Conservation (phyloP, 2,329 filamentous ascomycete species). For the Falciphora oryzae region DNA sequence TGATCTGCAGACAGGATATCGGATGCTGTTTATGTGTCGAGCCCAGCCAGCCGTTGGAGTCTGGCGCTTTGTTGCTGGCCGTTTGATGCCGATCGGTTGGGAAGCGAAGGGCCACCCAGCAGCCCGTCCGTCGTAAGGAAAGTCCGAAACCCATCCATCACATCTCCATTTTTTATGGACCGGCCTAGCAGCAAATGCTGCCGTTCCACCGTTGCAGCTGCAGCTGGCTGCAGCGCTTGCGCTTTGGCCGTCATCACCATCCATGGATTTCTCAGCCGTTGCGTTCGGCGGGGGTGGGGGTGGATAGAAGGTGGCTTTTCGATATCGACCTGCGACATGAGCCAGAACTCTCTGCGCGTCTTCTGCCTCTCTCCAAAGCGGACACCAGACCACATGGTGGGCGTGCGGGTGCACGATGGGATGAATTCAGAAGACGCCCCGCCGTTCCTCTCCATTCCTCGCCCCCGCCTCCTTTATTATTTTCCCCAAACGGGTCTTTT, state of each 20-base stretch:
- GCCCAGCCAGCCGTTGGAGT: too few relatives aligned
- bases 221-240: too few relatives aligned
- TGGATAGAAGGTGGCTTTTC: not conserved
- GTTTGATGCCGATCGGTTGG: too few relatives aligned
- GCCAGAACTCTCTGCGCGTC: too few relatives aligned
- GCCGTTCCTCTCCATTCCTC: not conserved
- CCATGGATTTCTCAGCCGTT: not conserved
- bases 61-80: too few relatives aligned
- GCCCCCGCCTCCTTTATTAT: not conserved
- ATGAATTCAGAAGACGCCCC: not conserved
- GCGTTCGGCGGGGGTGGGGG: not conserved
- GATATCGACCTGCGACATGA: not conserved
- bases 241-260: not conserved
- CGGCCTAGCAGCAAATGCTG: too few relatives aligned
- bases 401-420: too few relatives aligned
- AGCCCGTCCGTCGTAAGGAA: not conserved
- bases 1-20: too few relatives aligned
- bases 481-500: not conserved
- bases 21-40: too few relatives aligned
- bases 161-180: not conserved
- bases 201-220: not conserved
- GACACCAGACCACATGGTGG: too few relatives aligned
- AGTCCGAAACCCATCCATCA: not conserved
- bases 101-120: too few relatives aligned
- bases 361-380: too few relatives aligned